Percentiles rank a stretch among this genome's conserved stretches.
phyloP scores from a whole-genome alignment of 805 yeast species.

The Candida chilensis region DNA sequence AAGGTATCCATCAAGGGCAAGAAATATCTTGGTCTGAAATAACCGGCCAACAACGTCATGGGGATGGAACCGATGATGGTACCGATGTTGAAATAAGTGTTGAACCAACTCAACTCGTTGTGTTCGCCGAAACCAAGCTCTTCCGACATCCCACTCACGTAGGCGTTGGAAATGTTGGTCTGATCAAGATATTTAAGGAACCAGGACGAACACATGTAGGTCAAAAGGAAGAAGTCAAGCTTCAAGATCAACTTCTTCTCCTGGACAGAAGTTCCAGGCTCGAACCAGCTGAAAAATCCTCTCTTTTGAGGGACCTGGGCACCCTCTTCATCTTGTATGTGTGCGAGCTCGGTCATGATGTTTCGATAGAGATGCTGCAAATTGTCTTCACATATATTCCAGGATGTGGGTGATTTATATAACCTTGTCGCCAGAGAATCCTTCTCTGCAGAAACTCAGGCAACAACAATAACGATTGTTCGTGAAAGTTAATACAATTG shows the following conservation, averaged over 20 bases:
- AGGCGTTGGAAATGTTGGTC: conserved; percentile 31
- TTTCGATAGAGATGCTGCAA: no score
- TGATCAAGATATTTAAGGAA: conserved; percentile 23
- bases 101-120: conserved; percentile 3
- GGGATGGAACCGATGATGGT: conserved; percentile 18
- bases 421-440: no score
- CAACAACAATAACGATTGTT: no score
- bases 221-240: conserved; percentile 16
- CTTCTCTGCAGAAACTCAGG: no score
- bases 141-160: conserved; percentile 28
- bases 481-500: no score
- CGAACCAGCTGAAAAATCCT: no score
- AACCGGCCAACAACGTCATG: conserved; percentile 14
- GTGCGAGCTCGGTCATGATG: no score
- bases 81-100: conserved; percentile 7
- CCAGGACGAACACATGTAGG: conserved; percentile 21
- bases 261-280: no score
- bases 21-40: conserved; percentile 11
- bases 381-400: no score
- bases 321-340: no score
- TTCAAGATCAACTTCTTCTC: conserved; percentile 19
- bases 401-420: no score
- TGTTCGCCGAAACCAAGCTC: conserved; percentile 12
- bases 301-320: no score
- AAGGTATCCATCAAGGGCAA: conserved; percentile 14